These are phyloP conservation scores for Skeletonema tropicum DNA, from an alignment of 108 stramenopile genomes.

Conservation along the genomic window DNA sequence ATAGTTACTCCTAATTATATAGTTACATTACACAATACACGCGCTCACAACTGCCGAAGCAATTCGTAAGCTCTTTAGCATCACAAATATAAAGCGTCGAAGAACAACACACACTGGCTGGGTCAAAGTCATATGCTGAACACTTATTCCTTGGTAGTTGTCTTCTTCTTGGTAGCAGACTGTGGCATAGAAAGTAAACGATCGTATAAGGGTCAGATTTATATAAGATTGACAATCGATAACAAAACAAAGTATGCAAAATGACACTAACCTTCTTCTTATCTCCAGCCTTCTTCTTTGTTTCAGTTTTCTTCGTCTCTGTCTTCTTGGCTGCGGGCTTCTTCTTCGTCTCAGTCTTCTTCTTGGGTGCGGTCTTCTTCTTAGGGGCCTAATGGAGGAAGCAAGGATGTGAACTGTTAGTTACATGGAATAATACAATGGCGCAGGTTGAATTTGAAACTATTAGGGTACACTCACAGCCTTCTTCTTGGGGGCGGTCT, in stretches of 20 bases:
- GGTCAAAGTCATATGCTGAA: not conserved
- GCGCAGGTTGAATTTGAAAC: not conserved
- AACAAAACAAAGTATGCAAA: no score
- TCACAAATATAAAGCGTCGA: not conserved
- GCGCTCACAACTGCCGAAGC: not conserved
- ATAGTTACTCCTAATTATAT: no score
- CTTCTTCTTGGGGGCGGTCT: slow-evolving; percentile 29
- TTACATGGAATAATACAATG: not conserved
- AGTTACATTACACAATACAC: no score
- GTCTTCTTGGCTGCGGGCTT: not conserved
- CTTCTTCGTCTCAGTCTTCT: not conserved
- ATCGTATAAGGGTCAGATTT: not conserved
- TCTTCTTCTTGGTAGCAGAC: slow-evolving; percentile 48
- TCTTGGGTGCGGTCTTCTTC: not conserved
- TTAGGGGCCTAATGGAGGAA: not conserved
- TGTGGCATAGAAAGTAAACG: not conserved
- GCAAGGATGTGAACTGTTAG: not conserved
- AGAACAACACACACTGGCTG: not conserved
- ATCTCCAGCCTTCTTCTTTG: not conserved
- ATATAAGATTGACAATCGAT: no score
- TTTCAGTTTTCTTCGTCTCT: not conserved
- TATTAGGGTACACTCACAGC: slow-evolving; percentile 10
- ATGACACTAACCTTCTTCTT: not conserved
- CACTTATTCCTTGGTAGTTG: slow-evolving; percentile 27
- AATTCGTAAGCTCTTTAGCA: not conserved